Percentiles rank a stretch among this genome's conserved stretches.
Conservation (phyloP, 441 rosid genomes). For the California macrophylla region DNA sequence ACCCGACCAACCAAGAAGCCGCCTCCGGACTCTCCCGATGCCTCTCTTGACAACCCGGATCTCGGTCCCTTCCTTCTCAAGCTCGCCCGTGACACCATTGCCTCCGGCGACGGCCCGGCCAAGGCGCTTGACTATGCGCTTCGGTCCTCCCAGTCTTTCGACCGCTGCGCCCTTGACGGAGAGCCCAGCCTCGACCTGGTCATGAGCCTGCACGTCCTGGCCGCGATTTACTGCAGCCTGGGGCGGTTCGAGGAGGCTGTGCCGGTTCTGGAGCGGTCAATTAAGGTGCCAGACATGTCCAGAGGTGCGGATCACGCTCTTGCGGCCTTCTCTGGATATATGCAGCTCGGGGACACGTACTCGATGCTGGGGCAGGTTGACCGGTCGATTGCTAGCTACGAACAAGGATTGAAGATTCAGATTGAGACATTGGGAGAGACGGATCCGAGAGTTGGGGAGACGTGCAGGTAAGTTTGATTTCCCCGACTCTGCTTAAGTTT, state of each 20-base stretch:
- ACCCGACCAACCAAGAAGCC: conserved; percentile 56
- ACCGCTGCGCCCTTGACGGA: conserved; percentile 56
- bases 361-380: conserved; percentile 91
- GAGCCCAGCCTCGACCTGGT: conserved; percentile 81
- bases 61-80: conserved; percentile 91
- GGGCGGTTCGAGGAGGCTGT: conserved; percentile 93
- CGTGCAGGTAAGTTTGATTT: conserved; percentile 61
- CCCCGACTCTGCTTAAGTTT: neutral
- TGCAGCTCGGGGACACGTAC: conserved; percentile 92
- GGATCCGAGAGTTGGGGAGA: conserved; percentile 94
- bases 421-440: conserved; percentile 82
- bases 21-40: conserved; percentile 41
- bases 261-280: conserved; percentile 71
- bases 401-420: conserved; percentile 87
- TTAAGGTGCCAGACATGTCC: conserved; percentile 52
- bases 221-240: conserved; percentile 82
- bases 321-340: conserved; percentile 81
- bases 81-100: conserved; percentile 81
- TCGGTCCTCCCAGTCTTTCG: conserved; percentile 81
- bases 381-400: conserved; percentile 69
- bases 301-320: conserved; percentile 88
- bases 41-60: conserved; percentile 90
- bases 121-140: conserved; percentile 83
- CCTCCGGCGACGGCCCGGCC: conserved; percentile 80
- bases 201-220: conserved; percentile 88